Evolutionary conservation across 2,329 filamentous ascomycete species (phyloP), one percentile per base, ranked within the genome.

Genomic region (Talaromyces pinophilus): DNA sequence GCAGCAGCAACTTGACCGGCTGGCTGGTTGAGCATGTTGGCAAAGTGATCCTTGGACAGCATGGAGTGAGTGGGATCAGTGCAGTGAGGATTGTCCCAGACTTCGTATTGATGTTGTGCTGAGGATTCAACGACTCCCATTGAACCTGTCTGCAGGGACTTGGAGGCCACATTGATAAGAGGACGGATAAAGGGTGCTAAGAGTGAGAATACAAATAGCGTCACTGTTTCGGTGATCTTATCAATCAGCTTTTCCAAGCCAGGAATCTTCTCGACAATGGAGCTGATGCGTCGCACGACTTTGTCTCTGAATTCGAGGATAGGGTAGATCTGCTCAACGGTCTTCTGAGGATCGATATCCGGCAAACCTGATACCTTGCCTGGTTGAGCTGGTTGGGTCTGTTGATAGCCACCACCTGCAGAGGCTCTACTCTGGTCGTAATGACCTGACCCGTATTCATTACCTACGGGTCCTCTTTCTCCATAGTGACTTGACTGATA

Each of bases 291-390:
- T 71, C 92, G 92, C 61, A 97, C 93, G 64, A 99, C 93, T 74
- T 90, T 95, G 82, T 99, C 95, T 67, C 94, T 87, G 83, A 98
- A 99, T 67, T 92, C 86, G 0, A 99, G 85, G 67, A 99, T 97
- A 0, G 95, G 95, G 74, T 98, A 98, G 70, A 99, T 97, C 79
- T 96, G 88, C 46, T 85, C 83, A 15, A 90, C 86, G 0, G 89
- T 90, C 77, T 92, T 89, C 71, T 91, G 86, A 0, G 91, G 90
- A 73, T 97, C 93, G 67, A 96, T 92, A 73, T 87, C 83, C 72
- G 87, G 90, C 84, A 93, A 92, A 5, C 91, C 92, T 22, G 90
- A 90, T 10, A 93, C 87, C 15, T 87, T 33, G 22, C 57, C 55
- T 28, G 22, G 30, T 22, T 35, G 65, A 60, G 17, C 52, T 13